These are phyloP conservation scores for Rhytidiadelphus loreus DNA, from an alignment of 225 moss, liverwort and hornwort species.

Conservation along the genomic window DNA sequence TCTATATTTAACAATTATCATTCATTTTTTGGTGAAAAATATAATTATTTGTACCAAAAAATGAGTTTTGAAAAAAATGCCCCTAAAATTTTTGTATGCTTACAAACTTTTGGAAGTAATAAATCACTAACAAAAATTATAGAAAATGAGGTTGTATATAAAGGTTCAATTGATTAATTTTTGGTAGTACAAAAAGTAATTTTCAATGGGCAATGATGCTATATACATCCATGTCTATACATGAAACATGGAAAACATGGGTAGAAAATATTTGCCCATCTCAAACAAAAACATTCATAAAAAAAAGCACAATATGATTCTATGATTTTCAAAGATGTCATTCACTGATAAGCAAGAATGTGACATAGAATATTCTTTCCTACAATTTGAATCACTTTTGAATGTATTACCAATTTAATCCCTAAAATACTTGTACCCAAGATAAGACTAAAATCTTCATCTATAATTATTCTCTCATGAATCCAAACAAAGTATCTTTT, in stretches of 20 bases:
- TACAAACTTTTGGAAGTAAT: background rate
- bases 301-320: background rate
- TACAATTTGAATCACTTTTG: background rate
- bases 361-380: background rate
- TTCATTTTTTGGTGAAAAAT: background rate
- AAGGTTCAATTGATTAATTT: background rate
- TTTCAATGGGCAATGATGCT: background rate
- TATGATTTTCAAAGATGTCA: background rate
- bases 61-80: background rate
- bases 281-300: background rate
- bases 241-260: background rate
- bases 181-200: background rate
- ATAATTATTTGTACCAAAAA: background rate
- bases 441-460: background rate
- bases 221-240: background rate
- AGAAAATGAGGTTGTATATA: background rate
- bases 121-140: background rate
- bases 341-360: background rate
- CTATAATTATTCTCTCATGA: background rate
- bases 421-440: accelerated
- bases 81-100: background rate
- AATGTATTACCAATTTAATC: background rate
- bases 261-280: background rate
- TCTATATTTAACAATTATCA: background rate
- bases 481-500: no score